Base-by-base conservation (phyloP, 805 yeast genomes). In the Saccharomycopsis javanensis region DNA sequence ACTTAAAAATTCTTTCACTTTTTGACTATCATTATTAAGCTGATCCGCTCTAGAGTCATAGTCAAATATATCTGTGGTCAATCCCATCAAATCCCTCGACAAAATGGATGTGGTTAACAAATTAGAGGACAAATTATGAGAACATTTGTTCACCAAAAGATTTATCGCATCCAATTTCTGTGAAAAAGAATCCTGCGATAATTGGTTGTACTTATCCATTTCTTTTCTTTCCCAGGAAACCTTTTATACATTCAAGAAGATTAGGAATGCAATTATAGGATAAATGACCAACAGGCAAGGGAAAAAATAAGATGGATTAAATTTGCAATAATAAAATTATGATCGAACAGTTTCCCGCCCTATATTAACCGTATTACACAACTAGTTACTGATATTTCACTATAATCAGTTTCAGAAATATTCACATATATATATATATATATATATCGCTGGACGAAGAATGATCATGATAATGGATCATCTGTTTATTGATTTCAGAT, bases 1-100 rank as follows among this genome's bases (percentile, higher is more conserved):
- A 3, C 68, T 50, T 4, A 67, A 57, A 20, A 56, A 63, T 67
- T 30, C 64, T 64, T 61, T 66, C 64, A 58, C 71, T 69, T 63
- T 63, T 66, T 53, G 59, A 34, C 67, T 54, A 31, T 64, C 64
- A 5, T 57, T 52, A 15, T 59, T 62, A 6, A 67, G 53, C 13
- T 55, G 58, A 33, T 62, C 62, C 1, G 64, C 61, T 15, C 64
- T 63, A 4, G 46, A 38, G 57, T 68, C 71, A 55, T 60, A 55
- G 13, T 57, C 54, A 15, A 57, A 38, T 13, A 60, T 53, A 15
- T 60, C 62, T 27, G 50, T 52, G 33, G 58, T 60, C 8, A 60
- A 31, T 13, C 51, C 51, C 50, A 55, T 60, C 30, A 60, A 50
- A 42, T 57, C 60, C n/a, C 56, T 52, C 10, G 61, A 55, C 11